These are phyloP conservation scores for Ajuga reptans DNA, from an alignment of 305 asterid species.

Conservation along the genomic window DNA sequence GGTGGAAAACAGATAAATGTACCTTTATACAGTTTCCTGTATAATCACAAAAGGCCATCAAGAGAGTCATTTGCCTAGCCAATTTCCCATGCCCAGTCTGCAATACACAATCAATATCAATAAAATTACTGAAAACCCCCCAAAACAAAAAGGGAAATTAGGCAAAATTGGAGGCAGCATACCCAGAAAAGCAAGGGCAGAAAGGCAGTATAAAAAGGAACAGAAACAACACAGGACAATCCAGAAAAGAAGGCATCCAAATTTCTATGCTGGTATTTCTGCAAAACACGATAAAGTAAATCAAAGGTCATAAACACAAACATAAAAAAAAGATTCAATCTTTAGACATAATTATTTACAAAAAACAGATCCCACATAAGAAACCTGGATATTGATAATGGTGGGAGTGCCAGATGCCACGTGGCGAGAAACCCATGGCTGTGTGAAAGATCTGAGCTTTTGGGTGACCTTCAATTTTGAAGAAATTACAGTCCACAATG, in stretches of 20 bases:
- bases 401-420: slow-evolving; percentile 56
- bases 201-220: slow-evolving; percentile 92
- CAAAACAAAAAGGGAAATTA: neutral
- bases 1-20: slow-evolving; percentile 3
- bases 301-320: neutral
- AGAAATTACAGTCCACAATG: slow-evolving; percentile 65
- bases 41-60: slow-evolving; percentile 88
- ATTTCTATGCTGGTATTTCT: slow-evolving; percentile 55
- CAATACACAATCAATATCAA: slow-evolving; percentile 18
- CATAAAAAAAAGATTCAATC: neutral
- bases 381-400: slow-evolving; percentile 78
- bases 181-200: slow-evolving; percentile 98
- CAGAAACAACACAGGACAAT: slow-evolving; percentile 84
- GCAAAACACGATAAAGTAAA: slow-evolving; percentile 28
- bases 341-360: neutral
- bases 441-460: slow-evolving; percentile 67
- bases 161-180: slow-evolving; percentile 11
- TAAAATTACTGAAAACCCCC: neutral
- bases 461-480: slow-evolving; percentile 55
- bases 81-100: slow-evolving; percentile 91
- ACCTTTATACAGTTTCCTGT: slow-evolving; percentile 83
- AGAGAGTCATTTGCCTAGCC: slow-evolving; percentile 94
- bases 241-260: slow-evolving; percentile 80
- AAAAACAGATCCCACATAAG: slow-evolving; percentile 1
- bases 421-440: slow-evolving; percentile 58